These are phyloP conservation scores for Lunasporangiospora selenospora DNA, from an alignment of 192 early-diverging fungal genomes.

Conservation along the genomic window DNA sequence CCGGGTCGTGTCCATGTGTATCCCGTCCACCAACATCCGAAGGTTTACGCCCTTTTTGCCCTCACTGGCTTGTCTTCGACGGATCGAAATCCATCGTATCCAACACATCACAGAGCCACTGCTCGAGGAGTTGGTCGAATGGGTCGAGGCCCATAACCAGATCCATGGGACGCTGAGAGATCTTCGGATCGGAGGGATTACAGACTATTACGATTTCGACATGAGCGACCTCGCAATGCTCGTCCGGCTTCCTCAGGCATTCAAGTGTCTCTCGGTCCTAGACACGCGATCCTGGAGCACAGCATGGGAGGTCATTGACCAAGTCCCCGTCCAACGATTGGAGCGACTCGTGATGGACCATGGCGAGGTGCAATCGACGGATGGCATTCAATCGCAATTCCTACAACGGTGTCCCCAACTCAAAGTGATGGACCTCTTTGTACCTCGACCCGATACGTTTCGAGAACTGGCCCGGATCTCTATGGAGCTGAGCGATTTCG, in stretches of 20 bases:
- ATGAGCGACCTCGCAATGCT: neutral
- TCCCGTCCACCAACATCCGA: neutral
- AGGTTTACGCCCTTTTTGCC: constrained; percentile 4
- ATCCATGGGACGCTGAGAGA: constrained; percentile 31
- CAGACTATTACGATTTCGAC: constrained; percentile 6
- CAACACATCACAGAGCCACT: neutral
- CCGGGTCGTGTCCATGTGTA: constrained; percentile 12
- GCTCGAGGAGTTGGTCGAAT: constrained; percentile 13
- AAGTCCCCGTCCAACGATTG: constrained; percentile 14
- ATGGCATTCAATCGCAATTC: constrained; percentile 8
- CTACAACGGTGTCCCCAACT: constrained; percentile 13
- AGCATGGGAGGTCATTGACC: constrained; percentile 30
- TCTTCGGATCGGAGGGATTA: constrained; percentile 21
- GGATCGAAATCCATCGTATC: constrained; percentile 25
- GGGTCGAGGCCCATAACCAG: constrained; percentile 25
- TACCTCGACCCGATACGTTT: constrained; percentile 21
- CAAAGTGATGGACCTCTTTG: constrained; percentile 25
- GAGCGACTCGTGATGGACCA: constrained; percentile 27
- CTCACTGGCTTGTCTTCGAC: constrained; percentile 9
- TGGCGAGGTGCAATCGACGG: no score
- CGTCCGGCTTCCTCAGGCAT: constrained; percentile 14
- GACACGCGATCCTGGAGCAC: constrained; percentile 35
- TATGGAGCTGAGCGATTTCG: no score
- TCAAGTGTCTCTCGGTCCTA: constrained; percentile 6
- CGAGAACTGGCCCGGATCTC: constrained; percentile 1